A percentile compares a stretch with the other conserved stretches of the same genome.
Conservation (phyloP, 2,329 filamentous ascomycete genomes). For the Fusarium sp. region DNA sequence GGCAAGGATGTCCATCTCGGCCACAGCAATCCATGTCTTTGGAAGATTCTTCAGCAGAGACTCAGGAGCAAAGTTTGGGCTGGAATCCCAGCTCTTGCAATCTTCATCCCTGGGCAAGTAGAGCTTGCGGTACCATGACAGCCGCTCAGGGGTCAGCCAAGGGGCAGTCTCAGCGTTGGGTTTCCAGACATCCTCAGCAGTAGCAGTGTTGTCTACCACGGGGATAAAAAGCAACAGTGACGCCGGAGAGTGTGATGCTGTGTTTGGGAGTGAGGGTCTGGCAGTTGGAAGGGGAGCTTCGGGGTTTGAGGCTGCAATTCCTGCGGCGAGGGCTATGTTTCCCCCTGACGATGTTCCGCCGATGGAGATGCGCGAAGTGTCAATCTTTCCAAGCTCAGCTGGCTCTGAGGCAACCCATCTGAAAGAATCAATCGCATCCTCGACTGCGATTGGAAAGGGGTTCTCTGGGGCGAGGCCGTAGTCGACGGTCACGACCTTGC, state of each 20-base stretch:
- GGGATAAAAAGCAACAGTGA: constrained; percentile 46
- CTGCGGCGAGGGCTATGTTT: constrained; percentile 40
- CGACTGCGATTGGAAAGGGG: constrained; percentile 50
- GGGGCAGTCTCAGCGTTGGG: constrained; percentile 45
- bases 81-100: constrained; percentile 46
- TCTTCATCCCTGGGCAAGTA: constrained; percentile 46
- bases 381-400: constrained; percentile 38
- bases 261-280: constrained; percentile 24
- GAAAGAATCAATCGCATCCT: constrained; percentile 49
- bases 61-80: constrained; percentile 46
- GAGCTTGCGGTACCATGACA: constrained; percentile 52
- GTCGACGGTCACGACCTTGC: constrained; percentile 47
- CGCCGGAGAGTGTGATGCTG: constrained; percentile 2
- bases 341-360: constrained; percentile 48
- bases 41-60: constrained; percentile 44
- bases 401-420: constrained; percentile 44
- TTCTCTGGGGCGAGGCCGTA: constrained; percentile 53
- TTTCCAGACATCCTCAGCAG: constrained; percentile 39
- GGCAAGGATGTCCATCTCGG: constrained; percentile 50
- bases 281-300: constrained; percentile 29
- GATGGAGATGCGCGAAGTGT: constrained; percentile 44
- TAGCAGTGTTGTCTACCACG: constrained; percentile 52
- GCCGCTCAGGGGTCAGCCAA: constrained; percentile 49
- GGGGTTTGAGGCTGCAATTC: constrained; percentile 34
- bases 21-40: constrained; percentile 47